These are phyloP conservation scores for Epichloe typhina DNA, from an alignment of 2,329 filamentous ascomycete genomes.

Conservation along the genomic window DNA sequence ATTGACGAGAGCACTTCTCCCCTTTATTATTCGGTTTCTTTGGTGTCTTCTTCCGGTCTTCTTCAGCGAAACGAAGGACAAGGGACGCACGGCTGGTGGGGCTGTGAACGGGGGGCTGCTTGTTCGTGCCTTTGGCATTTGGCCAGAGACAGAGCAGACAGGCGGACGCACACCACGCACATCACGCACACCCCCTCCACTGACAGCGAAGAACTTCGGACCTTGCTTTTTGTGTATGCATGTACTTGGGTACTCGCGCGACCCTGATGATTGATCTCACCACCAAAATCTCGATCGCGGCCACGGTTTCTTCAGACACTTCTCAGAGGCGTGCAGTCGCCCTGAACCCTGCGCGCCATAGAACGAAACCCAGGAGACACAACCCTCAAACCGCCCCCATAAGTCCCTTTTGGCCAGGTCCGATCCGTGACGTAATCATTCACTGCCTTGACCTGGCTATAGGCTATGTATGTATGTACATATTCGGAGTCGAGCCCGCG, in stretches of 20 bases:
- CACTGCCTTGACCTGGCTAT: background rate
- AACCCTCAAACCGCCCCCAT: background rate
- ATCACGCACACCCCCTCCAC: background rate
- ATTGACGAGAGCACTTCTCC: background rate
- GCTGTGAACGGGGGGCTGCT: background rate
- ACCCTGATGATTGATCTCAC: conserved; percentile 15
- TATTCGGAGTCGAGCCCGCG: background rate
- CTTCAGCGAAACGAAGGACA: background rate
- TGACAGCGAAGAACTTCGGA: background rate
- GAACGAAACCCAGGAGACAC: background rate
- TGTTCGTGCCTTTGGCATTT: background rate
- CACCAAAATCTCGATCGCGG: conserved; percentile 19
- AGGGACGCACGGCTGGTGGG: background rate
- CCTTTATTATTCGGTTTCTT: too few species aligned
- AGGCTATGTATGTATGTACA: background rate
- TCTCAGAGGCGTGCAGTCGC: background rate
- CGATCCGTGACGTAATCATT: background rate
- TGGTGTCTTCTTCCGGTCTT: background rate
- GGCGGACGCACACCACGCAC: too few species aligned
- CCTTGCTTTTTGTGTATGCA: background rate
- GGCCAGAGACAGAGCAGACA: too few species aligned
- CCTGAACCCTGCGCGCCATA: background rate
- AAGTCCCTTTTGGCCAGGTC: background rate
- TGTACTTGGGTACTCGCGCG: background rate
- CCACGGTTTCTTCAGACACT: background rate